A percentile compares a stretch with the other conserved stretches of the same genome.
phyloP scores from a whole-genome alignment of 2,329 filamentous ascomycete genomes.

The Canariomyces notabilis region DNA sequence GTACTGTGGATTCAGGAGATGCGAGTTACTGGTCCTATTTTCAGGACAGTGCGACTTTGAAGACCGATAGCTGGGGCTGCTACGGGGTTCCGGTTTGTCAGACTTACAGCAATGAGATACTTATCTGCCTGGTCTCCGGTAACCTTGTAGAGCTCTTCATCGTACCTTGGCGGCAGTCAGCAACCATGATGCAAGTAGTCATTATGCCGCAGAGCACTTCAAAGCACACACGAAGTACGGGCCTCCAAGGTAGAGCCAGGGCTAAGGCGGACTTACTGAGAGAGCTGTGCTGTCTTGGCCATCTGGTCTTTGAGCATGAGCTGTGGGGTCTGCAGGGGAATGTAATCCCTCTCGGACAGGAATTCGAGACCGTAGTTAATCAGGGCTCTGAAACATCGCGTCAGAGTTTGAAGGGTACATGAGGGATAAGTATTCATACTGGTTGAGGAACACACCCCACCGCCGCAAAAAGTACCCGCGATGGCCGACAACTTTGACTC shows the following conservation, averaged over 20 bases:
- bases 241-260: not conserved
- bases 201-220: not conserved
- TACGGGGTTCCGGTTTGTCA: too few relatives aligned
- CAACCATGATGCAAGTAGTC: too few relatives aligned
- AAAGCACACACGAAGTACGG: not conserved
- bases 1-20: too few relatives aligned
- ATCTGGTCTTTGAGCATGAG: constrained; percentile 96
- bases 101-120: constrained; percentile 53
- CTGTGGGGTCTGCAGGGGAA: constrained; percentile 77
- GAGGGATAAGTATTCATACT: constrained; percentile 13
- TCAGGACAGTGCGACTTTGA: too few relatives aligned
- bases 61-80: too few relatives aligned
- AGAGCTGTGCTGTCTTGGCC: constrained; percentile 96
- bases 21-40: too few relatives aligned
- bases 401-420: not conserved
- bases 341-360: constrained; percentile 74
- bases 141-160: constrained; percentile 98
- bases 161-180: constrained; percentile 49
- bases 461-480: constrained; percentile 87
- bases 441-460: constrained; percentile 61
- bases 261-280: constrained; percentile 46
- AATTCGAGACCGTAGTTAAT: constrained; percentile 95
- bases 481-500: constrained; percentile 91
- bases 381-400: constrained; percentile 59
- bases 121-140: constrained; percentile 87